phyloP scores from a whole-genome alignment of 192 early-diverging fungal species.

The Umbelopsis sp. region DNA sequence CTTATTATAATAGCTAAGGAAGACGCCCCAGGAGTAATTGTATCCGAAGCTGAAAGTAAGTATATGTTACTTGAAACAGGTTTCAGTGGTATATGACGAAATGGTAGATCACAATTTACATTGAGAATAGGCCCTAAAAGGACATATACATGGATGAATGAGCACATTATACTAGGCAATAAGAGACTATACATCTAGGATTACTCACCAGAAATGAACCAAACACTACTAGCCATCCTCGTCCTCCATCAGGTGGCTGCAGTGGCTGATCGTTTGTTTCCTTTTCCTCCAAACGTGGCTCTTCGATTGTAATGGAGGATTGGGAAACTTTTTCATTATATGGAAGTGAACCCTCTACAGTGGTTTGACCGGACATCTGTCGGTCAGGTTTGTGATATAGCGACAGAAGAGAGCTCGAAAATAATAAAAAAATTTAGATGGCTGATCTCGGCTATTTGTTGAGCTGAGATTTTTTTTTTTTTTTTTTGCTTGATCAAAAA shows the following conservation, averaged over 20 bases:
- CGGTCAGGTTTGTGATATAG: background rate
- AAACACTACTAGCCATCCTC: slow-evolving; percentile 47
- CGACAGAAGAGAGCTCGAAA: background rate
- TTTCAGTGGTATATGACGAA: background rate
- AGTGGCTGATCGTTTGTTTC: slow-evolving; percentile 15
- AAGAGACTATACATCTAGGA: no score
- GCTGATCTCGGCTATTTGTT: background rate
- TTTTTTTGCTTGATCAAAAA: slow-evolving; percentile 12
- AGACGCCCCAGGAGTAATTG: slow-evolving; percentile 51
- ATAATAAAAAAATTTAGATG: background rate
- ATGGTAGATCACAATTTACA: slow-evolving; percentile 13
- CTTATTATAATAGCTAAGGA: slow-evolving; percentile 46
- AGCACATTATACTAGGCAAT: background rate
- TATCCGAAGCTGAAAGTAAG: slow-evolving; percentile 43
- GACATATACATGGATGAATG: background rate
- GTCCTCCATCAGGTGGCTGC: slow-evolving; percentile 47
- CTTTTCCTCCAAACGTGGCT: background rate
- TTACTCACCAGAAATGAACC: slow-evolving; percentile 46
- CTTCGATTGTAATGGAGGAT: background rate
- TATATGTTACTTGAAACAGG: background rate
- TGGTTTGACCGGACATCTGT: background rate
- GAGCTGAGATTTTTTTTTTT: background rate
- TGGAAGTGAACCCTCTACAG: background rate
- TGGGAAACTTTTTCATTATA: background rate
- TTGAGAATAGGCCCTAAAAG: slow-evolving; percentile 27